These are phyloP conservation scores for Lophium mytilinum DNA, from an alignment of 495 filamentous ascomycete species.

Conservation along the genomic window DNA sequence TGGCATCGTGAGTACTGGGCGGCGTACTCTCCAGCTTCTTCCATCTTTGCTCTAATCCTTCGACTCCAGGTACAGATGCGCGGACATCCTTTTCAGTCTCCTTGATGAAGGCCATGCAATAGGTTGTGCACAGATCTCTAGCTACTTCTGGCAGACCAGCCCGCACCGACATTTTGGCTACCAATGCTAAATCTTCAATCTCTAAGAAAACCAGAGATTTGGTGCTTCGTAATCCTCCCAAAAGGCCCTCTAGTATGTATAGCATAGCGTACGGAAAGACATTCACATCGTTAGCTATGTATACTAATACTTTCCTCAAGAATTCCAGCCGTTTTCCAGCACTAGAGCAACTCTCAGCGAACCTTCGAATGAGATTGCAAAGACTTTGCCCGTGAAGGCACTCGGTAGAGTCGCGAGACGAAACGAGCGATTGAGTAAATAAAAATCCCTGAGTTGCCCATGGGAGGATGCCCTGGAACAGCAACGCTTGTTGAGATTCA, in stretches of 20 bases:
- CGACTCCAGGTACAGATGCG: conserved; percentile 6
- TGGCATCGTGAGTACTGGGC: too few species aligned
- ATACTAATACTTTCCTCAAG: conserved; percentile 12
- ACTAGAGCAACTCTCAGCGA: neutral
- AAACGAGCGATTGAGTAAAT: conserved; percentile 28
- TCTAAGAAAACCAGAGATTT: neutral
- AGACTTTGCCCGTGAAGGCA: conserved; percentile 30
- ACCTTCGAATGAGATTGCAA: conserved; percentile 8
- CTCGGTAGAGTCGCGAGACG: neutral
- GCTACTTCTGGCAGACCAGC: conserved; percentile 28
- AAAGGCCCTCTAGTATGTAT: conserved; percentile 30
- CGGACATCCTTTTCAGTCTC: neutral
- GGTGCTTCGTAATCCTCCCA: conserved; percentile 3
- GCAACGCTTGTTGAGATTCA: conserved; percentile 13
- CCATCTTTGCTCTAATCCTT: neutral
- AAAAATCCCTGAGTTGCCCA: conserved; percentile 35
- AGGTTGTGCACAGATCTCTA: conserved; percentile 20
- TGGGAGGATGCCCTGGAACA: conserved; percentile 26
- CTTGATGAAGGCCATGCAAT: conserved; percentile 15
- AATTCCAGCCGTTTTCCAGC: neutral
- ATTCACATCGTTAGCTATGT: conserved; percentile 11
- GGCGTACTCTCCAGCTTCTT: neutral
- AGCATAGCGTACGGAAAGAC: conserved; percentile 28
- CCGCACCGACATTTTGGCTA: conserved; percentile 18
- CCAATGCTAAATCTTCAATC: conserved; percentile 10